Percentiles rank a stretch among this genome's conserved stretches.
phyloP scores from a whole-genome alignment of 805 yeast species.

The Hanseniaspora valbyensis region DNA sequence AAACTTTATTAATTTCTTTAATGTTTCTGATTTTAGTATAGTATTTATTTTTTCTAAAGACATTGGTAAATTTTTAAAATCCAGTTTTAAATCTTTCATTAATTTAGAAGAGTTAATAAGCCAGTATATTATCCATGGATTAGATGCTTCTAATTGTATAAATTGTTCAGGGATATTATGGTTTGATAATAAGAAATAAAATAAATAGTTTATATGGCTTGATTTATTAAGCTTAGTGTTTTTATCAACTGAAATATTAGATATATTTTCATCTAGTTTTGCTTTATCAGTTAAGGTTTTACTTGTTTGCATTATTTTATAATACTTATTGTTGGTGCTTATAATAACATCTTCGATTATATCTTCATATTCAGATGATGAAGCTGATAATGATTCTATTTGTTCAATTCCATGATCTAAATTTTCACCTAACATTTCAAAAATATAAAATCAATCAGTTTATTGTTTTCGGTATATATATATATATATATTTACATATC shows the following conservation, averaged over 20 bases:
- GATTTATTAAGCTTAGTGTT: not conserved
- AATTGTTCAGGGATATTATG: slow-evolving; percentile 42
- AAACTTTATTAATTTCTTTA: not conserved
- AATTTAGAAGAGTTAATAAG: slow-evolving; percentile 43
- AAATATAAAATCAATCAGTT: no score
- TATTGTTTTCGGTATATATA: no score
- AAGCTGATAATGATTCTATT: not conserved
- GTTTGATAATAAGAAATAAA: slow-evolving; percentile 31
- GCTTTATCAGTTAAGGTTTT: slow-evolving; percentile 5
- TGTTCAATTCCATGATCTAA: no score
- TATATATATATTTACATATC: no score
- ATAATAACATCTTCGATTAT: not conserved
- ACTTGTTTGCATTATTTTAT: not conserved
- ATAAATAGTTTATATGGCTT: slow-evolving; percentile 25
- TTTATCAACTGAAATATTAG: not conserved
- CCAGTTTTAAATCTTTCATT: slow-evolving; percentile 27
- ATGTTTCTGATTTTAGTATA: not conserved
- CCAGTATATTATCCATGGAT: slow-evolving; percentile 89
- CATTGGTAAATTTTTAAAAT: slow-evolving; percentile 17
- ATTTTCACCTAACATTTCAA: no score
- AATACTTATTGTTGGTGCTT: not conserved
- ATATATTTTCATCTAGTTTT: not conserved
- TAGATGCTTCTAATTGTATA: slow-evolving; percentile 69
- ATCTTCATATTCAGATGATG: not conserved
- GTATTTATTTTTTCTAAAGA: slow-evolving; percentile 1